These are phyloP conservation scores for Myxozyma lipomycoides DNA, from an alignment of 805 yeast species.

Conservation along the genomic window DNA sequence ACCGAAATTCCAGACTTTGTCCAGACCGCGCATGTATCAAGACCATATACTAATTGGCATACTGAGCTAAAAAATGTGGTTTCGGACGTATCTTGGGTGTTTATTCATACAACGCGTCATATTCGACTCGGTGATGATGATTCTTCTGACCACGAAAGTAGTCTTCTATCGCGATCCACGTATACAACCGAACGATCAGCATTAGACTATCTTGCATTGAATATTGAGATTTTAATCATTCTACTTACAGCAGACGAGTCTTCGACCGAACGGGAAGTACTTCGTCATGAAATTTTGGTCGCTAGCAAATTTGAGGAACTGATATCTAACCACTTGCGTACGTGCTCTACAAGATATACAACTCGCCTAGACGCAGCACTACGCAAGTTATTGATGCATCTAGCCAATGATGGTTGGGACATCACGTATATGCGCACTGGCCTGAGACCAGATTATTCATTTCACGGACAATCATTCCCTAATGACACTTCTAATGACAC, in stretches of 20 bases:
- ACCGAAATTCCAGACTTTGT: too few relatives aligned
- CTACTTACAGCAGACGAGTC: constrained; percentile 6
- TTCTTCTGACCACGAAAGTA: background rate
- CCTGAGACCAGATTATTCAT: background rate
- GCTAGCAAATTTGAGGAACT: constrained; percentile 19
- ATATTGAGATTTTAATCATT: constrained; percentile 18
- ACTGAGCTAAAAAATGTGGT: constrained; percentile 13
- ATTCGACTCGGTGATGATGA: constrained; percentile 4
- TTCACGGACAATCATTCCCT: background rate
- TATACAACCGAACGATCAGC: constrained; percentile 11
- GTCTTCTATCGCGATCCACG: background rate
- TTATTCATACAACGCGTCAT: constrained; percentile 1
- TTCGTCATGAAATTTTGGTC: constrained; percentile 5
- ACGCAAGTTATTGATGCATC: constrained; percentile 8
- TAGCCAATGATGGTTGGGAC: constrained; percentile 21
- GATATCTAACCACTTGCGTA: constrained; percentile 12
- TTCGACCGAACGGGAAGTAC: background rate
- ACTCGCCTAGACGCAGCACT: constrained; percentile 1
- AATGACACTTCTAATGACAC: constrained; percentile 4
- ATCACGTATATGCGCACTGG: constrained; percentile 15
- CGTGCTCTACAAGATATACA: background rate
- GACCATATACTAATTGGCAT: constrained; percentile 21
- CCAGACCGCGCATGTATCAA: too few relatives aligned
- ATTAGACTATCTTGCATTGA: constrained; percentile 19
- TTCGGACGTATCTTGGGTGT: constrained; percentile 22